A percentile compares a stretch with the other conserved stretches of the same genome.
Evolutionary conservation across 345 rosid species (phyloP).

Genomic region (Geranium brycei): DNA sequence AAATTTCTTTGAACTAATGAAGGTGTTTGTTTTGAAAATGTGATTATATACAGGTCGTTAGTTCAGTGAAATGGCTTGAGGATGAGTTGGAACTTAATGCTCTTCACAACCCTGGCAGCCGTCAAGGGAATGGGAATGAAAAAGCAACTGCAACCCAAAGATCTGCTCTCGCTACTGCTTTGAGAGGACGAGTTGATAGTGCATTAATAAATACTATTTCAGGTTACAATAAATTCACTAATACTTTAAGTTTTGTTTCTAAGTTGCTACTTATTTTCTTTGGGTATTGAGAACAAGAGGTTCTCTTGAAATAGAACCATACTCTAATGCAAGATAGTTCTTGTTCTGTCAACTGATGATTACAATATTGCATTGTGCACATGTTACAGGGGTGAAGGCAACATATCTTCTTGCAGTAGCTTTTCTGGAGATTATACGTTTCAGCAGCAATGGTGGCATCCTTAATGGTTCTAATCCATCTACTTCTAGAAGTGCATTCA

Average conservation of each 20-base stretch:
- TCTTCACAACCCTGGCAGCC: conserved; percentile 89
- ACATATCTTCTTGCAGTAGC: conserved; percentile 99
- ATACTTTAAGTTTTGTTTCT: not conserved
- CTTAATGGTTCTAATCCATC: conserved; percentile 65
- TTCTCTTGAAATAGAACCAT: not conserved
- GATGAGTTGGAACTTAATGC: conserved; percentile 98
- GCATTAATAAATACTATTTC: conserved; percentile 87
- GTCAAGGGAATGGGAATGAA: conserved; percentile 85
- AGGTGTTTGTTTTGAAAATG: conserved; percentile 3
- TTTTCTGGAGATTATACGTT: conserved; percentile 85
- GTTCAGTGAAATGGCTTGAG: conserved; percentile 99
- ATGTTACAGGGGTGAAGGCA: conserved; percentile 80
- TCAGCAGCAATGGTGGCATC: conserved; percentile 95
- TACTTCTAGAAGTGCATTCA: conserved; percentile 88
- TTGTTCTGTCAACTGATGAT: not conserved
- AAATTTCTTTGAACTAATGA: not conserved
- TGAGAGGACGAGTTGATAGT: conserved; percentile 86
- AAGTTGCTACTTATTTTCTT: conserved; percentile 1
- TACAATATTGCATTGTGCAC: conserved; percentile 9
- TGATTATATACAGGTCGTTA: conserved; percentile 57
- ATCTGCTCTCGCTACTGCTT: conserved; percentile 82
- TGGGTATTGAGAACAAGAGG: not conserved
- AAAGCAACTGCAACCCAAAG: conserved; percentile 82
- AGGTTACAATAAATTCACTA: conserved; percentile 32
- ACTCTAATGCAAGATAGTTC: not conserved